Base-by-base conservation (phyloP, 2,329 filamentous ascomycete genomes). In the Cucurbitaria berberidis region DNA sequence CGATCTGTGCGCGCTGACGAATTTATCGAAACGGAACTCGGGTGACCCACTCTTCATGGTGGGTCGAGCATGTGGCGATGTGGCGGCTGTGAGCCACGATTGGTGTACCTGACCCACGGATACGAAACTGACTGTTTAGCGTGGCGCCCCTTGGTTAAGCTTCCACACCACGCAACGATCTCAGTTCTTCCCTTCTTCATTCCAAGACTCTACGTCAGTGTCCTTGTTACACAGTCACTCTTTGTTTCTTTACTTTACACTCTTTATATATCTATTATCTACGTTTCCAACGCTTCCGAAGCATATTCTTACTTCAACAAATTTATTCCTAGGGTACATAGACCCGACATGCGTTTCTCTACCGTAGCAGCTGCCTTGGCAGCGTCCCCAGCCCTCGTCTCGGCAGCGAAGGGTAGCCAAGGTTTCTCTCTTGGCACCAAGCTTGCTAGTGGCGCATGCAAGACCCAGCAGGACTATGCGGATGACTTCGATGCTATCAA, bases 341-440 rank as follows among this genome's bases (percentile, higher is more conserved):
- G 48, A 59, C 16, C 42, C 22, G 66, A 45, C 30, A 76, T 76
- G 74, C 72, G 68, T 66, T 67, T 75, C 64, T 71, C 70, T 5
- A 54, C 64, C 36, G 50, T 74, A 48, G 62, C 67, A 47, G 57
- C 68, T 41, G 68, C 70, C 44, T 60, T 78, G 26, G 68, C 68
- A 27, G 63, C 64, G 44, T 74, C 79, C 41, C 80, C 82, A 21
- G 74, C 79, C 41, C 70, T 81, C 36, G 80, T 82, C 36, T 76
- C 80, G 27, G 81, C 81, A 32, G 76, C 76, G 30, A 69, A 67
- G 54, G 86, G 86, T 45, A 80, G 73, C 26, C 77, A 89, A 55
- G 88, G 88, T 45, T 89, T 89, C 67, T 81, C 87, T 13, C 78
- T 90, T 11, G 88, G 88, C 55, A 84, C 86, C 64, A 86, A 88